phyloP scores from a whole-genome alignment of 768 basidiomycete genomes.

The Suillus placidus region DNA sequence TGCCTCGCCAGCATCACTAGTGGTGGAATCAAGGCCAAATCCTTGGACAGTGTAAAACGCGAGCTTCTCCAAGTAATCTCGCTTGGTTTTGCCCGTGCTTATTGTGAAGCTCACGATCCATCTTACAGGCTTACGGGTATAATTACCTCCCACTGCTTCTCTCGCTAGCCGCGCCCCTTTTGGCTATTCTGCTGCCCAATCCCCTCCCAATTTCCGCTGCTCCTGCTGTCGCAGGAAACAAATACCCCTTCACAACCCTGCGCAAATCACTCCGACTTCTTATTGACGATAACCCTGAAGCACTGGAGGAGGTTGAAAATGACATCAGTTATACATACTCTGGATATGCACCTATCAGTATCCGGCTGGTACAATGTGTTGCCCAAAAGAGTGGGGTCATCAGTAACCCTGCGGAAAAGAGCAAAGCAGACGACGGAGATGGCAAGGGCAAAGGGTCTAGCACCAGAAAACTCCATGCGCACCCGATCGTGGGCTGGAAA shows the following conservation, averaged over 20 bases:
- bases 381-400: conserved; percentile 90
- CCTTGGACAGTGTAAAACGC: conserved; percentile 84
- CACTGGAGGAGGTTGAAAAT: conserved; percentile 81
- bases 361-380: conserved; percentile 90
- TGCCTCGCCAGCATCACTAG: conserved; percentile 84
- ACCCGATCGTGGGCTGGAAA: conserved; percentile 95
- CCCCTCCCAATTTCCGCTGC: conserved; percentile 60
- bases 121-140: conserved; percentile 72
- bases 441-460: conserved; percentile 40
- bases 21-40: conserved; percentile 86
- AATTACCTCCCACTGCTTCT: conserved; percentile 69
- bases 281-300: conserved; percentile 83
- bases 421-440: conserved; percentile 39
- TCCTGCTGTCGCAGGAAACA: conserved; percentile 44
- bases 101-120: conserved; percentile 7
- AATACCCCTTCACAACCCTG: conserved; percentile 70
- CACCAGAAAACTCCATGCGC: conserved; percentile 72
- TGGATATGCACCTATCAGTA: conserved; percentile 92
- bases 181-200: conserved; percentile 67
- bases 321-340: conserved; percentile 97
- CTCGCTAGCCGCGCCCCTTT: conserved; percentile 63
- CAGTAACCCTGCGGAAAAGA: conserved; percentile 73
- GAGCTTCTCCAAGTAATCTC: conserved; percentile 79
- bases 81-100: background rate
- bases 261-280: conserved; percentile 89